These are phyloP conservation scores for Cladosporium sp. DNA, from an alignment of 2,329 filamentous ascomycete genomes.

Conservation along the genomic window DNA sequence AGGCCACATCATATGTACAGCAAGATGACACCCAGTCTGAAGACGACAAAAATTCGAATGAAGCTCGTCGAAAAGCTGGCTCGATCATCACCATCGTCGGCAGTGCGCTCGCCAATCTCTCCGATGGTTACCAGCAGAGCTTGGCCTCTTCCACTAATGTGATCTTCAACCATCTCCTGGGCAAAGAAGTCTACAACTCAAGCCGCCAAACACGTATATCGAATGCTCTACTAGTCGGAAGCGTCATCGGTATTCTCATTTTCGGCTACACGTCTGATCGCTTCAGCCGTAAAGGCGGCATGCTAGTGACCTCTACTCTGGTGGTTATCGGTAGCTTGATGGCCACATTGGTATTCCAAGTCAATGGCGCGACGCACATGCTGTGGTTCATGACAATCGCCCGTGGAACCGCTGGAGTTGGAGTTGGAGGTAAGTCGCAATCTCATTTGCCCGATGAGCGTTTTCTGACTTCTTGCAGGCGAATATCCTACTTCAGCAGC, in stretches of 20 bases:
- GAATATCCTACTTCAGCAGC: conserved; percentile 49
- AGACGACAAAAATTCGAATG: no score
- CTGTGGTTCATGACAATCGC: conserved; percentile 52
- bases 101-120: conserved; percentile 30
- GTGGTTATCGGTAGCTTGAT: conserved; percentile 33
- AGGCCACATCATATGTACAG: no score
- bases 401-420: conserved; percentile 38
- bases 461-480: conserved; percentile 36
- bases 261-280: conserved; percentile 31
- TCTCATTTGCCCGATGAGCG: conserved; percentile 11
- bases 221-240: conserved; percentile 32
- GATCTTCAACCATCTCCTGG: conserved; percentile 30
- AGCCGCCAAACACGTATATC: conserved; percentile 30
- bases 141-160: conserved; percentile 33
- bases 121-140: conserved; percentile 33
- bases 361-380: conserved; percentile 39
- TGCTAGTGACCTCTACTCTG: conserved; percentile 30
- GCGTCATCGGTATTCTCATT: conserved; percentile 31
- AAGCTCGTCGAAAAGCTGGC: neutral
- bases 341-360: conserved; percentile 35
- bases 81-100: conserved; percentile 20
- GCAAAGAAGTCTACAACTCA: conserved; percentile 27
- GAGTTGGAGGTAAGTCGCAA: neutral
- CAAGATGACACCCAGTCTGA: no score
- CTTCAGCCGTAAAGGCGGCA: conserved; percentile 32